Evolutionary conservation across 129 eudicot species (phyloP), one percentile per base, ranked within the genome.

Genomic region (Flaveria sonorensis): DNA sequence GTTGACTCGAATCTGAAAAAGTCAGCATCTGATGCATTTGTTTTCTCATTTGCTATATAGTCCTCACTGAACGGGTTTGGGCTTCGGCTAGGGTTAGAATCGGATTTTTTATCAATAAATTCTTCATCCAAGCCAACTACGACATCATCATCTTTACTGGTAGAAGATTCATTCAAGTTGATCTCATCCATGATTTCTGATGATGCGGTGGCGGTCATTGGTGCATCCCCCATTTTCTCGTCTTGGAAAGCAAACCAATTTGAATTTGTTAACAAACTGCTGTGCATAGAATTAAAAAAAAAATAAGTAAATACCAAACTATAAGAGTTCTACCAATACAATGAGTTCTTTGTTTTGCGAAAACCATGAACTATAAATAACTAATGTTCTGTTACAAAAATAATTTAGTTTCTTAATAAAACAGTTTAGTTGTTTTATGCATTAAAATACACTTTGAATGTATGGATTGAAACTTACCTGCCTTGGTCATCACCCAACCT

Each of bases 161-260:
- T 60, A 19, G 79, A 75, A 45, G 79, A 63, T 63, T 75, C 79
- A 12, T 45, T 62, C 28, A 75, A 26, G 72, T 63, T 63, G 46
- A 63, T 63, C 45, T 63, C 69, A 24, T 63, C 69, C 69, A 63
- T 63, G 45, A 63, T 63, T 63, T 63, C 69, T 6, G 62, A 45
- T 75, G 92, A 67, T 19, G 85, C 6, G 11, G 69, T 69, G 64
- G 90, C 96, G 39, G 85, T 87, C 76, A 89, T 63, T 63, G 82
- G 79, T 85, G 45, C 75, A 32, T 85, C 93, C 12, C 70, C 88
- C 56, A 28, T 75, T 59, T 84, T 77, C 55, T 89, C 90, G 26
- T 94, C 93, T 85, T 89, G 96, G 81, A 94, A 94, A 3, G 96
- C 91, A 78, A 94, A 91, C 99, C 99, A 94, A 76, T 94, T 89